Base-by-base conservation (phyloP, 768 basidiomycete genomes). In the Epithele typhae region DNA sequence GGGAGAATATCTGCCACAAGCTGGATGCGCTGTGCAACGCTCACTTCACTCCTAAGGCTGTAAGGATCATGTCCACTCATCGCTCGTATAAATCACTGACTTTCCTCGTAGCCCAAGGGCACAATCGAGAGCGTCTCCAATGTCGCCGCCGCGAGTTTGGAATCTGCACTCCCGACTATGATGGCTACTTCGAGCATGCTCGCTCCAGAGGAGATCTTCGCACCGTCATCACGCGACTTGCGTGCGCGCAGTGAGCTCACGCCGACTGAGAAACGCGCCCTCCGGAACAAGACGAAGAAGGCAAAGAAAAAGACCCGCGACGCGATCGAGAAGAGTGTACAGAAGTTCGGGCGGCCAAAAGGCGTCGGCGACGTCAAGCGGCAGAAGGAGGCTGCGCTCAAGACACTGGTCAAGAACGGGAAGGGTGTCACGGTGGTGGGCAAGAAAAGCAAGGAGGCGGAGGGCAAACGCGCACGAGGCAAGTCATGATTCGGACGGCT, bases 1-100 rank as follows among this genome's bases (percentile, higher is more conserved):
- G 95, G 91, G 88, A 91, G 45, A 77, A 75, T 37, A 84, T 99
- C 27, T 90, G 84, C 47, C 71, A 77, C 37, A 96, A 95, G 61
- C 72, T 98, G 27, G 96, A 98, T 66, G 92, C 95, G 17, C 70
- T 98, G 27, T 90, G 88, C 63, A 98, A 97, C 61, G 84, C 93
- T 2, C 91, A 97, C 64, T 98, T 92, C 63, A 86, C 90, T 14
- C 96, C 95, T 1, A 97, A 97, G 65, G 82, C 83, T 63, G 95
- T 95, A 51, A 44, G 82, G 73, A 33, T 27, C 40, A 44, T 48
- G 21, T 25, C 40, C 43, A 52, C 11, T 48, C 25, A 40, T 32
- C n/a, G 12, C 2, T 15, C 4, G 11, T 12, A 3, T 17, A 37
- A 17, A 44, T 32, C 23, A 12, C 50, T 61, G 23, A 56, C 9